Percentiles rank a stretch among this genome's conserved stretches.
Conservation (phyloP, 2,329 filamentous ascomycete species). For the Trichophyton equinum region DNA sequence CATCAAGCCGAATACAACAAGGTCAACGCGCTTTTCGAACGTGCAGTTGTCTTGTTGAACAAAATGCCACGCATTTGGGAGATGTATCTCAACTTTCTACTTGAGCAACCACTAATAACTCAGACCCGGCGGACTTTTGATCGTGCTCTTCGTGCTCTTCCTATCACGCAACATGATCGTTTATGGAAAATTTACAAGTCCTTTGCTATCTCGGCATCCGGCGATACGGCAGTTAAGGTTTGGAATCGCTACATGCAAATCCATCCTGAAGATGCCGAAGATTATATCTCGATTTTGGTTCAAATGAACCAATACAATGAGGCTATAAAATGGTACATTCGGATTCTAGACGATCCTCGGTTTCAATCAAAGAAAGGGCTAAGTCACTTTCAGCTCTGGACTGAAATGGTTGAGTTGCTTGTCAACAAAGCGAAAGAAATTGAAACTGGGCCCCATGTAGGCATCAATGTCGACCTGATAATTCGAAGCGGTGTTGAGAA, state of each 20-base stretch:
- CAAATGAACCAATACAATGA: slow-evolving; percentile 78
- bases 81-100: slow-evolving; percentile 84
- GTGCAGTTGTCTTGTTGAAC: slow-evolving; percentile 82
- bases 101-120: slow-evolving; percentile 84
- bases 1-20: slow-evolving; percentile 76
- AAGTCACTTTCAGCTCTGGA: slow-evolving; percentile 94
- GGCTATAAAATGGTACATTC: slow-evolving; percentile 80
- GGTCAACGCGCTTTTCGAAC: slow-evolving; percentile 88
- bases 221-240: slow-evolving; percentile 79
- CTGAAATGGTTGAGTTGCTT: slow-evolving; percentile 87
- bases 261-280: slow-evolving; percentile 87
- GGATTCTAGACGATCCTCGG: slow-evolving; percentile 75
- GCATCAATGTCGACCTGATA: slow-evolving; percentile 83
- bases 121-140: slow-evolving; percentile 80
- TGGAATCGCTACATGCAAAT: slow-evolving; percentile 97
- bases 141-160: slow-evolving; percentile 76
- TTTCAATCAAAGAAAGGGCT: slow-evolving; percentile 91
- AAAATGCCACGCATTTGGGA: slow-evolving; percentile 99
- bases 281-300: slow-evolving; percentile 81
- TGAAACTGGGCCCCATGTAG: slow-evolving; percentile 64
- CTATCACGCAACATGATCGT: slow-evolving; percentile 86
- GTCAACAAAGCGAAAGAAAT: slow-evolving; percentile 84
- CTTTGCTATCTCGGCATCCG: slow-evolving; percentile 82
- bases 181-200: slow-evolving; percentile 87
- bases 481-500: slow-evolving; percentile 81